Conservation (phyloP, 371 early-diverging fungal genomes). For the Mucor racemosus region DNA sequence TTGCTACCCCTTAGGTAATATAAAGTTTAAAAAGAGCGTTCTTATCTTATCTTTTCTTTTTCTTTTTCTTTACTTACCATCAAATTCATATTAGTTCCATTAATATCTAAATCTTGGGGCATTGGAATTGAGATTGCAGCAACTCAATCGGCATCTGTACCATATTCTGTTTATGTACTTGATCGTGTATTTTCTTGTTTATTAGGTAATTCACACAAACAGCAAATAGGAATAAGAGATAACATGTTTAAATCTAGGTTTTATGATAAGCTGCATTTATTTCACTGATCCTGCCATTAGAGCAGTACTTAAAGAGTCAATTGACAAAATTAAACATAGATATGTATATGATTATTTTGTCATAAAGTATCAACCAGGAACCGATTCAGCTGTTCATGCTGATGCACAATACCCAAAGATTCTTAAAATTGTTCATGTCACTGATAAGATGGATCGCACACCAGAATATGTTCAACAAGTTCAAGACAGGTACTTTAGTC, state of each 20-base stretch:
- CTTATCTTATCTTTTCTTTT: background rate
- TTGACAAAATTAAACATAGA: slow-evolving; percentile 14
- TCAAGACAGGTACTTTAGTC: background rate
- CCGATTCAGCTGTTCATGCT: background rate
- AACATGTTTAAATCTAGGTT: slow-evolving; percentile 19
- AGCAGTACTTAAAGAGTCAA: slow-evolving; percentile 17
- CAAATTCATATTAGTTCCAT: slow-evolving; percentile 29
- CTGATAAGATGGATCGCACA: background rate
- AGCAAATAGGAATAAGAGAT: background rate
- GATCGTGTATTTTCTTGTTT: slow-evolving; percentile 37
- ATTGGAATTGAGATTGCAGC: slow-evolving; percentile 36
- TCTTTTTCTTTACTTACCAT: background rate
- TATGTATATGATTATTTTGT: slow-evolving; percentile 45
- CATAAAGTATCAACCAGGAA: slow-evolving; percentile 13
- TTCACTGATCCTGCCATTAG: slow-evolving; percentile 46
- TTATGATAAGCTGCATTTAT: slow-evolving; percentile 40
- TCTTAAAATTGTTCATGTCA: background rate
- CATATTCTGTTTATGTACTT: slow-evolving; percentile 31
- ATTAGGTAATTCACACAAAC: slow-evolving; percentile 24
- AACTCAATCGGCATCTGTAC: slow-evolving; percentile 11
- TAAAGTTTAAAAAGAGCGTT: background rate
- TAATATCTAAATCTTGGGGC: slow-evolving; percentile 43
- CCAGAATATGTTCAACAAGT: background rate
- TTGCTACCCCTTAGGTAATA: slow-evolving; percentile 43
- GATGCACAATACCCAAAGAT: background rate